phyloP scores from a whole-genome alignment of 2,329 filamentous ascomycete genomes.

The Fusarium sp. region DNA sequence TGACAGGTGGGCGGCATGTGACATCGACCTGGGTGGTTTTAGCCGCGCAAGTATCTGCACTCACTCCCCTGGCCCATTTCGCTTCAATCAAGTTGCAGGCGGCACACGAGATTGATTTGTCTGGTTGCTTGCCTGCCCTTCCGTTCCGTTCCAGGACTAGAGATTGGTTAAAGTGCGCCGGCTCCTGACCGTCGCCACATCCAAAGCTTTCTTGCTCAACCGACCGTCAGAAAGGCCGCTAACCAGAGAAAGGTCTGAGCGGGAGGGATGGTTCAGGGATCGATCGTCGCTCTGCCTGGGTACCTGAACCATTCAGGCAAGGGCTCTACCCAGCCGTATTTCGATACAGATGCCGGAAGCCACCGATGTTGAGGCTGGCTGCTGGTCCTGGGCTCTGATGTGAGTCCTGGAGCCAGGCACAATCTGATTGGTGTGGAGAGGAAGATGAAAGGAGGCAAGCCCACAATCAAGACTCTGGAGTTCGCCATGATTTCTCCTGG shows the following conservation, averaged over 20 bases:
- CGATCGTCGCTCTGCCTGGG: constrained; percentile 15
- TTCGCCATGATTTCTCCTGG: not conserved
- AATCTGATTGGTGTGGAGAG: not conserved
- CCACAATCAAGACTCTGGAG: not conserved
- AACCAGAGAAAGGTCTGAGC: constrained; percentile 10
- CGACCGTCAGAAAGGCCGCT: constrained; percentile 25
- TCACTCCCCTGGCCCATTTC: constrained; percentile 11
- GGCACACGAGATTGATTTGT: constrained; percentile 4
- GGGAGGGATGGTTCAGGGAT: constrained; percentile 23
- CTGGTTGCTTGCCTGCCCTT: not conserved
- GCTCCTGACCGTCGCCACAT: constrained; percentile 7
- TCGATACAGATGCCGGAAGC: not conserved
- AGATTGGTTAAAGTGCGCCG: constrained; percentile 17
- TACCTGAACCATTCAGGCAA: not conserved
- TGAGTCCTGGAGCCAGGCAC: not conserved
- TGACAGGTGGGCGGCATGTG: constrained; percentile 28
- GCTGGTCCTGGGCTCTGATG: not conserved
- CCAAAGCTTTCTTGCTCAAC: constrained; percentile 26
- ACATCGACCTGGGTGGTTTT: constrained; percentile 26
- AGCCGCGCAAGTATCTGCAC: constrained; percentile 16
- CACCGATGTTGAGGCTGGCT: not conserved
- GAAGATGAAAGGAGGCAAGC: not conserved
- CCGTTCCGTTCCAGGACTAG: not conserved
- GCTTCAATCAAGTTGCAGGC: constrained; percentile 17
- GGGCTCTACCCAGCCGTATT: not conserved